Conservation (phyloP, 1,139 yeast genomes). For the Candida tropicalis region DNA sequence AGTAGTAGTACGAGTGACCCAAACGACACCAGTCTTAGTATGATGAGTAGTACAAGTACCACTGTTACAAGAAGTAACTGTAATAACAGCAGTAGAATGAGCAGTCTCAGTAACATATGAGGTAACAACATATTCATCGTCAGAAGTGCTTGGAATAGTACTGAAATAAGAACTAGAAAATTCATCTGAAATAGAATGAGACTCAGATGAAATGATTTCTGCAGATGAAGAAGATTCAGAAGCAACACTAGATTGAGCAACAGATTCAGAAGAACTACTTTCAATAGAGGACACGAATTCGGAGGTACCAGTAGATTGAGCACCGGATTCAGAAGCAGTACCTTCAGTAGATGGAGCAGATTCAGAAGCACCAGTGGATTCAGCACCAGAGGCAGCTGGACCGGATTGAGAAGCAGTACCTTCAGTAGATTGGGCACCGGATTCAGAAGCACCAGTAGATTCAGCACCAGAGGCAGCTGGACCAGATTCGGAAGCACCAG, state of each 20-base stretch:
- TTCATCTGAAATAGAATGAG: background rate
- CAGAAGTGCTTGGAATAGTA: conserved; percentile 5
- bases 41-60: conserved; percentile 20
- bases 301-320: background rate
- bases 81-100: conserved; percentile 18
- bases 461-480: conserved; percentile 1
- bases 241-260: background rate
- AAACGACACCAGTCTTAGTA: conserved; percentile 28
- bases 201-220: too few species aligned
- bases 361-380: conserved; percentile 1
- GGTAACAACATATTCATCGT: conserved; percentile 8
- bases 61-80: conserved; percentile 24
- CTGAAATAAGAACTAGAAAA: background rate
- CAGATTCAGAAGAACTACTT: background rate
- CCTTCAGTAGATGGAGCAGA: conserved; percentile 3
- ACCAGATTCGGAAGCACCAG: background rate
- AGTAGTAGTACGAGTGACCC: conserved; percentile 14
- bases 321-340: conserved; percentile 4
- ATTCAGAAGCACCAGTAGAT: background rate
- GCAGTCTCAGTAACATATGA: conserved; percentile 9
- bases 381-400: conserved; percentile 5
- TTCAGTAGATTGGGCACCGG: background rate
- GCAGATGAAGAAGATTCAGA: background rate
- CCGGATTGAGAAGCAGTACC: background rate
- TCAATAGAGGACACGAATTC: background rate